A percentile compares a stretch with the other conserved stretches of the same genome.
These are phyloP conservation scores for Podila horticola DNA, from an alignment of 192 early-diverging fungal species.

Conservation along the genomic window DNA sequence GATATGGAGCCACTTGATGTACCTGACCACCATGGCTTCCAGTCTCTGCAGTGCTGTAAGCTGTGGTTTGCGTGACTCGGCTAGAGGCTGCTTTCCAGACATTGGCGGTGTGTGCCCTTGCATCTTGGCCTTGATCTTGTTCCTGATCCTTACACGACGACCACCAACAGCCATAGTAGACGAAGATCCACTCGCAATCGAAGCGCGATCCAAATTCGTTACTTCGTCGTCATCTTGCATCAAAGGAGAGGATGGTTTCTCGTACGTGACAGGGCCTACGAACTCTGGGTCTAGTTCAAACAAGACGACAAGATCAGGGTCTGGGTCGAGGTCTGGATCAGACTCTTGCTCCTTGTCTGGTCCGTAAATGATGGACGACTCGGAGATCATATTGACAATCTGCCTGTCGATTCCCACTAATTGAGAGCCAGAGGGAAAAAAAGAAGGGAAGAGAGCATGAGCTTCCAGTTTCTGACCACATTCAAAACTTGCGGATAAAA, in stretches of 20 bases:
- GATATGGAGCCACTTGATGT: slow-evolving; percentile 48
- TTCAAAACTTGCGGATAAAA: background rate
- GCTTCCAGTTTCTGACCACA: too few species aligned
- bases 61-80: background rate
- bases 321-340: slow-evolving; percentile 32
- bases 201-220: background rate
- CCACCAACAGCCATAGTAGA: slow-evolving; percentile 6
- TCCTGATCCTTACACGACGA: slow-evolving; percentile 15
- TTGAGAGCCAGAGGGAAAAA: too few species aligned
- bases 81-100: background rate
- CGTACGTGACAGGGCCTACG: slow-evolving; percentile 1
- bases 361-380: slow-evolving; percentile 34
- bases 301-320: slow-evolving; percentile 7
- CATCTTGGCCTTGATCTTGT: slow-evolving; percentile 20
- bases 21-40: slow-evolving; percentile 48
- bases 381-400: slow-evolving; percentile 44
- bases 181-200: background rate
- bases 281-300: slow-evolving; percentile 35
- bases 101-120: background rate
- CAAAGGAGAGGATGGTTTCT: background rate
- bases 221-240: background rate
- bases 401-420: slow-evolving; percentile 48
- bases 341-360: slow-evolving; percentile 32
- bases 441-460: too few species aligned
- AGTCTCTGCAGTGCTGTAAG: background rate